phyloP scores from a whole-genome alignment of 1,284 basidiomycete species.

The Cronartium ribicola region DNA sequence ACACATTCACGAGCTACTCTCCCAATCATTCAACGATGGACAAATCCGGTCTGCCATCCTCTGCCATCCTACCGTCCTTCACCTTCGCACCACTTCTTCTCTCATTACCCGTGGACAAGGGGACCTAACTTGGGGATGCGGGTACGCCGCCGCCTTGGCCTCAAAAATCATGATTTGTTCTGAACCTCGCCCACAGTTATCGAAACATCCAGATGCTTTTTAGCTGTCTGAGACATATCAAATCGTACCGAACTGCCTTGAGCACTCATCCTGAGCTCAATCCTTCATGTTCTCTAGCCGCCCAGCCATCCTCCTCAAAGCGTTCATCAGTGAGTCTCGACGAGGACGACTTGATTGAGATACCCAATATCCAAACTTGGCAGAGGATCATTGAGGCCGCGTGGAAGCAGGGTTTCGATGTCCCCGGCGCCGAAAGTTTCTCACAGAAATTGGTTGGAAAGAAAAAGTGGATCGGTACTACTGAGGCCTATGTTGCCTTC shows the following conservation, averaged over 20 bases:
- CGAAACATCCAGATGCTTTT: conserved; percentile 49
- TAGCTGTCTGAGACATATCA: conserved; percentile 37
- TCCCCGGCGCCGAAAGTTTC: conserved; percentile 46
- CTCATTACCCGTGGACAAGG: not conserved
- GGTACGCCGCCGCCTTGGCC: not conserved
- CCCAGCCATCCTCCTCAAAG: not conserved
- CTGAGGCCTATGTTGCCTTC: conserved; percentile 48
- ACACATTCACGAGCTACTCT: not conserved
- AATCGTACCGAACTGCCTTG: conserved; percentile 5
- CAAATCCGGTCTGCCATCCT: conserved; percentile 4
- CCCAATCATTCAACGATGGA: not conserved
- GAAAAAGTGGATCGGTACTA: conserved; percentile 49
- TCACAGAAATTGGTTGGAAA: conserved; percentile 44
- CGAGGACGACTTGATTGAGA: not conserved
- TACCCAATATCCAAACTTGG: conserved; percentile 46
- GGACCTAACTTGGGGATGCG: conserved; percentile 37
- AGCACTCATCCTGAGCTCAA: conserved; percentile 5
- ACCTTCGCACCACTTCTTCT: conserved; percentile 11
- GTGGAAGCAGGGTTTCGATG: conserved; percentile 48
- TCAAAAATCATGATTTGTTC: too few relatives aligned
- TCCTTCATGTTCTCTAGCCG: not conserved
- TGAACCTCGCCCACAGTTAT: conserved; percentile 33
- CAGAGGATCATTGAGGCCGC: conserved; percentile 47
- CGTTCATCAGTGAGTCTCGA: not conserved
- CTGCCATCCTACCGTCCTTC: not conserved